Evolutionary conservation across 2,329 filamentous ascomycete species (phyloP).

Genomic region (Blastomyces parvus): DNA sequence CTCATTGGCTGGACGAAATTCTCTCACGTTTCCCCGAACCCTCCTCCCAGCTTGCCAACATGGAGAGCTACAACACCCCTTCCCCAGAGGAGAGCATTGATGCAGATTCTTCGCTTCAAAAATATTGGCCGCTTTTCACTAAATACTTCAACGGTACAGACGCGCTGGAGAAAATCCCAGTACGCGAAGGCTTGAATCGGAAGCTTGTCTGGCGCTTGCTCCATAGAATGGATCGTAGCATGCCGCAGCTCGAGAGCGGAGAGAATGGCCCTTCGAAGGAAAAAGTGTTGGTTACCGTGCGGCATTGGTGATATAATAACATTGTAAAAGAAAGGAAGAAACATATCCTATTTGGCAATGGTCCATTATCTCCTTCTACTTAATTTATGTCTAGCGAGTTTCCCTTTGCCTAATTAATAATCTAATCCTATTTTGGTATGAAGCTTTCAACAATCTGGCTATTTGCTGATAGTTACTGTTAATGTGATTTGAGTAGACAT

Average conservation of each 20-base stretch:
- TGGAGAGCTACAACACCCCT: neutral
- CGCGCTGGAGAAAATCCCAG: conserved; percentile 73
- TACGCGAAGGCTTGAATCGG: conserved; percentile 78
- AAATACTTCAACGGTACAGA: conserved; percentile 83
- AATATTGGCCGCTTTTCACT: conserved; percentile 62
- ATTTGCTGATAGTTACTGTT: neutral
- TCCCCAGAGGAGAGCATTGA: conserved; percentile 16
- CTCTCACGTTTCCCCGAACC: conserved; percentile 28
- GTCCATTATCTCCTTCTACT: neutral
- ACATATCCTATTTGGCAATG: neutral
- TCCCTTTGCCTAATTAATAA: neutral
- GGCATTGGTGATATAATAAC: conserved; percentile 52
- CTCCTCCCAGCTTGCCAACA: conserved; percentile 12
- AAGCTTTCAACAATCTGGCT: neutral
- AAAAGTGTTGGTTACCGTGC: conserved; percentile 49
- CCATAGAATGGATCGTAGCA: conserved; percentile 56
- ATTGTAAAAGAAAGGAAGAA: neutral
- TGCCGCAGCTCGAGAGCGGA: conserved; percentile 30
- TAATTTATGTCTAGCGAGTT: neutral
- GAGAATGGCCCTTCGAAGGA: conserved; percentile 21
- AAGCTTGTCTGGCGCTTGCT: conserved; percentile 52
- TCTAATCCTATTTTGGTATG: neutral
- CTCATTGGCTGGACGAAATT: conserved; percentile 53
- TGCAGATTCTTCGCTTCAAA: conserved; percentile 35
- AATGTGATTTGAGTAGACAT: neutral